Base-by-base conservation (phyloP, 805 yeast genomes). In the Saturnispora sanitii region DNA sequence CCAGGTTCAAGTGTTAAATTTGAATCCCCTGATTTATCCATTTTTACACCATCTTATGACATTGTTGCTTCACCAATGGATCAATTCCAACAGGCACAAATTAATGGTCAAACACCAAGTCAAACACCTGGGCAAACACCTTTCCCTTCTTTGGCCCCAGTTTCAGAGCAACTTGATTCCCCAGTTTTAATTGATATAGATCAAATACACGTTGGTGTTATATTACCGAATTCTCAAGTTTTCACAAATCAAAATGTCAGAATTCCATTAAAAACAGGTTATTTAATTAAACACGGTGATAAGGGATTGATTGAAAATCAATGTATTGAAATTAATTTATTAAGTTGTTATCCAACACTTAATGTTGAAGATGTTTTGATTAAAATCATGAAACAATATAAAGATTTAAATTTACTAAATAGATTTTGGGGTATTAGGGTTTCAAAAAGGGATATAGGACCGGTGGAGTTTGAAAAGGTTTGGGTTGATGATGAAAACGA, bases 321-420 rank as follows among this genome's bases (percentile, higher is more conserved):
- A 28, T 35, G 71, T 4, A 70, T 77, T 45, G 92, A 82, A 50
- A 73, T 80, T 6, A 80, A 77, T 47, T 61, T 83, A 25, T 58
- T 83, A 48, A 82, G 87, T 53, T 82, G 90, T 51, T 85, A 87
- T 15, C 73, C 76, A 29, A 75, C 76, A 31, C 73, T 82, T 58
- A 70, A 75, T 41, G 66, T 76, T 2, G 67, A 66, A 16, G 69
- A 67, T 6, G 57, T 82, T 20, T 62, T 83, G 65, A 72, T 68
- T 45, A 66, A 68, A 12, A 53, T 82, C 2, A 59, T 83, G 46
- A 57, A 61, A 19, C 90, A 83, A 45, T 79, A 73, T 61, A 70
- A 79, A 51, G 75, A 75, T 43, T 45, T 58, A 39, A 52, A 57
- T 29, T 41, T 46, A 2, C 53, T 82, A 35, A 45, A 46, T 16